Base-by-base conservation (phyloP, 75 land plant genomes). In the Pinus albicaulis region DNA sequence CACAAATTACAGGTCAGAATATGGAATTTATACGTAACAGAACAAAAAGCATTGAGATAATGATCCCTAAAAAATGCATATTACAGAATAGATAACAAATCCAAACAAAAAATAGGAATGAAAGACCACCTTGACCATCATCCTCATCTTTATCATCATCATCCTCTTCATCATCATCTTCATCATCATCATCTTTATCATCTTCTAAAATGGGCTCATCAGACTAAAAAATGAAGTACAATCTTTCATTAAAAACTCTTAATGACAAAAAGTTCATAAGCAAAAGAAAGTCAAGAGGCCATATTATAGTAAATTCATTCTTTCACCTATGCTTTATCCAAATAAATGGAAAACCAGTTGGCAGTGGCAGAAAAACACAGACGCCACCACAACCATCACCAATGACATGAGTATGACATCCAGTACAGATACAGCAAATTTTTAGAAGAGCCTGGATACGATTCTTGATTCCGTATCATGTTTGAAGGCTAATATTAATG, bases 201-300 rank as follows among this genome's bases (percentile, higher is more conserved):
- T 90, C 92, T 70, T 90, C 88, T 58, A 90, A 72, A 16, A 90
- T 72, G 38, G 88, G 86, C 56, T 88, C 91, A 80, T 91, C 91
- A 75, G 81, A 78, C 69, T 59, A 11, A 60, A 74, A 68, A 68
- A 68, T n/a, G 23, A 68, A 38, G n/a, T 0, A 68, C 7, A 68
- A 68, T 68, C 7, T 20, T 41, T 52, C 22, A 68, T 19, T 68
- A n/a, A 36, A 68, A 19, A 38, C 53, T 48, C 53, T 66, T 38
- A 13, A 22, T 68, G n/a, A 68, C 20, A 19, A 38, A 36, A 68
- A 10, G 17, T 16, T 34, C 6, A 36, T 64, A 19, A 7, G 7
- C 7, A 64, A 64, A 2, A 31, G 34, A 31, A 64, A 26, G 16
- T 63, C 17, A 25, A 36, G 31, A 64, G 19, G 19, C 7, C 2